These are phyloP conservation scores for Septoria petroselini DNA, from an alignment of 2,329 filamentous ascomycete genomes.

Conservation along the genomic window DNA sequence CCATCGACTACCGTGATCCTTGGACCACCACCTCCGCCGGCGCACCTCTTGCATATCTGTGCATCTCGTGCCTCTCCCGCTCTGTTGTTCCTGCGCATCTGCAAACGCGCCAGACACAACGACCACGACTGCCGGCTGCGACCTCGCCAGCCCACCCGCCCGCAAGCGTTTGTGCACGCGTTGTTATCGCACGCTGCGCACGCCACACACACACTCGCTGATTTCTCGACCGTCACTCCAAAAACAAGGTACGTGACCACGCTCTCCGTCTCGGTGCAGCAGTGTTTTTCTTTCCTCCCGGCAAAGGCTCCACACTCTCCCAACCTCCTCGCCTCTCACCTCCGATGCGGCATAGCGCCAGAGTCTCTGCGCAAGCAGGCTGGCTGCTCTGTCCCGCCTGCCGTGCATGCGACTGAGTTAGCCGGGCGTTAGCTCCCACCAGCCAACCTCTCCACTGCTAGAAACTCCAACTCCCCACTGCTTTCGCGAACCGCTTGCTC, in stretches of 20 bases:
- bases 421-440: conserved; percentile 28
- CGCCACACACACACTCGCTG: conserved; percentile 7
- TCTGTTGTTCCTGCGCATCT: conserved; percentile 12
- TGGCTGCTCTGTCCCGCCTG: conserved; percentile 21
- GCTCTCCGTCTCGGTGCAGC: neutral
- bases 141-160: neutral
- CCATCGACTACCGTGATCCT: neutral
- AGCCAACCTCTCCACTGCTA: conserved; percentile 32
- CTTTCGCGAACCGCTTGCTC: conserved; percentile 33
- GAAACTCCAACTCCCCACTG: conserved; percentile 32
- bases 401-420: conserved; percentile 18
- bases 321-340: conserved; percentile 22
- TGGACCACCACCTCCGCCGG: conserved; percentile 5
- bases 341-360: conserved; percentile 22
- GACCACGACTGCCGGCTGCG: conserved; percentile 6
- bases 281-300: conserved; percentile 13
- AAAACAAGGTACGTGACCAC: conserved; percentile 14
- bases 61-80: conserved; percentile 5
- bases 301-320: conserved; percentile 19
- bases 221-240: neutral
- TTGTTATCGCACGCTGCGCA: conserved; percentile 1
- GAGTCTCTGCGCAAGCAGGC: conserved; percentile 16
- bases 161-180: conserved; percentile 11
- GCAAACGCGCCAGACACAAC: conserved; percentile 16
- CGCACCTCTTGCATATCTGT: neutral